Conservation (phyloP, 768 basidiomycete genomes). For the Russula sp. region DNA sequence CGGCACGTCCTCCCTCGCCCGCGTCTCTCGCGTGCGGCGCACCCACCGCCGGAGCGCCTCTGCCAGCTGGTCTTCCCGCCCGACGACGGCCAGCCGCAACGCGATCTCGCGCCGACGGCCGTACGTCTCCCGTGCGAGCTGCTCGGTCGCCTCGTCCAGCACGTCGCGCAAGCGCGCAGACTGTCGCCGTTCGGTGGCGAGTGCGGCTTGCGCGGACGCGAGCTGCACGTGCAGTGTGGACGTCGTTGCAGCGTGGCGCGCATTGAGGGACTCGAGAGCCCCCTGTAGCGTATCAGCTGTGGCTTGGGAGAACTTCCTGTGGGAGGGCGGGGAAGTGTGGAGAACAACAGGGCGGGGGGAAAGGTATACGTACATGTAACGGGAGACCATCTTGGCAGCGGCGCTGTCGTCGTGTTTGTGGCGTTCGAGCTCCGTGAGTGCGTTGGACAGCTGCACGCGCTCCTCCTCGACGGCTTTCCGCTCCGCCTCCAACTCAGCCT, state of each 20-base stretch:
- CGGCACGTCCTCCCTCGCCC: conserved; percentile 24
- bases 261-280: conserved; percentile 51
- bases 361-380: conserved; percentile 61
- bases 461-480: conserved; percentile 38
- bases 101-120: conserved; percentile 69
- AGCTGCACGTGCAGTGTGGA: conserved; percentile 50
- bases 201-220: conserved; percentile 37
- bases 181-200: conserved; percentile 40
- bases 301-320: conserved; percentile 78
- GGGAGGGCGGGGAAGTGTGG: neutral
- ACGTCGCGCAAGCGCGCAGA: conserved; percentile 48
- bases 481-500: conserved; percentile 46
- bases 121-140: conserved; percentile 63
- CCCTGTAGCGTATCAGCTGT: conserved; percentile 61
- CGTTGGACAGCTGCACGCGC: conserved; percentile 40
- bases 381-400: conserved; percentile 76
- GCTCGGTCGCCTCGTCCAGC: conserved; percentile 65
- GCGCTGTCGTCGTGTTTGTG: conserved; percentile 61
- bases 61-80: conserved; percentile 55
- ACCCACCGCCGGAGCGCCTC: conserved; percentile 55
- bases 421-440: conserved; percentile 48
- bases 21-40: conserved; percentile 42
- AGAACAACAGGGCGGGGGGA: neutral
- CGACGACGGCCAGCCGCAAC: conserved; percentile 53
- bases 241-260: conserved; percentile 57